Conservation (phyloP, 2,329 filamentous ascomycete genomes). For the Drechslerella stenobrocha region DNA sequence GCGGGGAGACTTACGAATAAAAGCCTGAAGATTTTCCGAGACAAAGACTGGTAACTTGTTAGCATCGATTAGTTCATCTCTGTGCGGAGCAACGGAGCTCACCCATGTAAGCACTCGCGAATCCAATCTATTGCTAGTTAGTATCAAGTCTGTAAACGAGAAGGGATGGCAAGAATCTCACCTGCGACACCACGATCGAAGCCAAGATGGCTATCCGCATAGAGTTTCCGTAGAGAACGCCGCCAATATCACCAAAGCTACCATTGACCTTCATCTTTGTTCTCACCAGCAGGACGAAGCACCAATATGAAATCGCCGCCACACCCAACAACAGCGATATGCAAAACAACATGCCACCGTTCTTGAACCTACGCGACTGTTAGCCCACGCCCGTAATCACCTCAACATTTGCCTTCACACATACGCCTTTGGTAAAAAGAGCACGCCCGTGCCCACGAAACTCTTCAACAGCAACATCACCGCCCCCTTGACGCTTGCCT, state of each 20-base stretch:
- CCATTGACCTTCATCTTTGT: slow-evolving; percentile 82
- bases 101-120: slow-evolving; percentile 53
- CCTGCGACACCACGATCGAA: slow-evolving; percentile 92
- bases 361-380: slow-evolving; percentile 32
- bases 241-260: slow-evolving; percentile 95
- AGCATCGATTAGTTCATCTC: slow-evolving; percentile 63
- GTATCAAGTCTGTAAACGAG: not conserved
- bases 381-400: not conserved
- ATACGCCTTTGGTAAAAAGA: slow-evolving; percentile 90
- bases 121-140: slow-evolving; percentile 49
- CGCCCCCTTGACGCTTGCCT: slow-evolving; percentile 29
- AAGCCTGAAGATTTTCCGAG: slow-evolving; percentile 90
- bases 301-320: slow-evolving; percentile 88
- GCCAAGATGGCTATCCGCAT: slow-evolving; percentile 84
- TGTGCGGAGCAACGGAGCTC: not conserved
- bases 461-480: slow-evolving; percentile 89
- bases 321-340: slow-evolving; percentile 86
- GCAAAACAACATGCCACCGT: slow-evolving; percentile 92
- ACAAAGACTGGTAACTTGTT: slow-evolving; percentile 70
- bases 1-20: slow-evolving; percentile 65
- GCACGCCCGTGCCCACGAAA: slow-evolving; percentile 92
- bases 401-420: not conserved
- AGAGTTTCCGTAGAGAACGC: slow-evolving; percentile 84
- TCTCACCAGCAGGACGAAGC: slow-evolving; percentile 89
- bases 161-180: slow-evolving; percentile 79